Conservation (phyloP, 345 rosid species). For the Aethionema arabicum region DNA sequence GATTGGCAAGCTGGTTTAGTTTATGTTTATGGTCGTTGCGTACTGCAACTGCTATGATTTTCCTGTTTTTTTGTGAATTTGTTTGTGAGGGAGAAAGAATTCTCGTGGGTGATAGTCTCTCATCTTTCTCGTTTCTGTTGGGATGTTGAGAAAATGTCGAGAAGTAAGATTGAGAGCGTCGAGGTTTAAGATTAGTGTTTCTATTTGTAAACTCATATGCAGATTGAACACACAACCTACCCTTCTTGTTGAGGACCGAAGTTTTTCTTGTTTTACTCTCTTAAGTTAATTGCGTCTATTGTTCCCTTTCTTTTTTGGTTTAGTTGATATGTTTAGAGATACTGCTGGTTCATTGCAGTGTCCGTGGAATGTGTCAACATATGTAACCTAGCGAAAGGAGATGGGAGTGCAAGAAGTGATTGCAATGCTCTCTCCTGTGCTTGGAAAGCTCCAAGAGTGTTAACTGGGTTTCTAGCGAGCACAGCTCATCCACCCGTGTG, state of each 20-base stretch:
- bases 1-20: slow-evolving; percentile 11
- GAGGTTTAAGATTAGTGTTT: slow-evolving; percentile 13
- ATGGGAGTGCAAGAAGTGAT: slow-evolving; percentile 62
- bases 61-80: neutral
- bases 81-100: slow-evolving; percentile 1
- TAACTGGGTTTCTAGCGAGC: slow-evolving; percentile 85
- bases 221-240: slow-evolving; percentile 25
- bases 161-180: slow-evolving; percentile 12
- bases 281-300: slow-evolving; percentile 6
- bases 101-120: neutral
- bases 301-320: slow-evolving; percentile 9
- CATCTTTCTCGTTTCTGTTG: neutral
- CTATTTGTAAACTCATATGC: slow-evolving; percentile 20
- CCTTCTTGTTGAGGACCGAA: slow-evolving; percentile 23
- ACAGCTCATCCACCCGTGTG: slow-evolving; percentile 63
- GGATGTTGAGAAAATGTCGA: slow-evolving; percentile 11
- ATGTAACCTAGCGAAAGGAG: slow-evolving; percentile 76
- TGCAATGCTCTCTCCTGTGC: slow-evolving; percentile 82
- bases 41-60: neutral
- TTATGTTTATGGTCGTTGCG: neutral
- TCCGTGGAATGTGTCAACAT: slow-evolving; percentile 78
- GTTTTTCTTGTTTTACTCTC: slow-evolving; percentile 5
- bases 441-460: slow-evolving; percentile 83
- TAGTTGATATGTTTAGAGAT: slow-evolving; percentile 16
- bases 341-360: slow-evolving; percentile 44